phyloP scores from a whole-genome alignment of 768 basidiomycete species.

The Cystobasidium tubakii region DNA sequence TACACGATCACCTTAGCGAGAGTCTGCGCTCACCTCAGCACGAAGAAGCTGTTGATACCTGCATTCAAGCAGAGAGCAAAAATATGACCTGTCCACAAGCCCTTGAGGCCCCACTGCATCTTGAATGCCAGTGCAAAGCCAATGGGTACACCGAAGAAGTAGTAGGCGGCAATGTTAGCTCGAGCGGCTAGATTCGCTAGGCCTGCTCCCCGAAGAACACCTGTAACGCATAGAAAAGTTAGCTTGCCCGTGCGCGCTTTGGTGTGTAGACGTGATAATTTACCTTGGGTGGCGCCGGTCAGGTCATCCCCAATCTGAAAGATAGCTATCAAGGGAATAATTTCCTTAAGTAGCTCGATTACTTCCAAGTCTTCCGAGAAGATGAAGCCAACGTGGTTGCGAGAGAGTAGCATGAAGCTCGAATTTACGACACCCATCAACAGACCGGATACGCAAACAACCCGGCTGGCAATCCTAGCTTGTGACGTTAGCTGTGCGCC shows the following conservation, averaged over 20 bases:
- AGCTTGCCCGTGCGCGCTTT: neutral
- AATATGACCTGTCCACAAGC: conserved; percentile 13
- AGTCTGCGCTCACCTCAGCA: conserved; percentile 9
- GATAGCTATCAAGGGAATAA: conserved; percentile 13
- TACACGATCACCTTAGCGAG: neutral
- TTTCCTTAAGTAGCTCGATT: neutral
- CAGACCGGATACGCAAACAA: conserved; percentile 1
- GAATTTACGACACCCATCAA: conserved; percentile 2
- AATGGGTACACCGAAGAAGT: conserved; percentile 3
- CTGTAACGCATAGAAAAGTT: neutral
- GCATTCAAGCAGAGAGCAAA: neutral
- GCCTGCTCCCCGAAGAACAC: conserved; percentile 17
- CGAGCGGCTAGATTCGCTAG: neutral
- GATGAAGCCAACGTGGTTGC: neutral
- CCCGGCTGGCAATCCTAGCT: conserved; percentile 4
- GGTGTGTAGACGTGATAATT: neutral
- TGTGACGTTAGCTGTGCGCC: neutral
- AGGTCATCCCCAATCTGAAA: conserved; percentile 23
- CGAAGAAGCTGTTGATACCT: conserved; percentile 1
- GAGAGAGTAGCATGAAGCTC: neutral
- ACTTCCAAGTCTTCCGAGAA: conserved; percentile 5
- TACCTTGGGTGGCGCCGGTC: neutral
- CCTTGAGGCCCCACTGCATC: neutral
- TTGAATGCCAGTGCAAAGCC: conserved; percentile 3
- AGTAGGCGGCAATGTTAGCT: conserved; percentile 11